These are phyloP conservation scores for Dimargaris cristalligena DNA, from an alignment of 192 early-diverging fungal genomes.

Conservation along the genomic window DNA sequence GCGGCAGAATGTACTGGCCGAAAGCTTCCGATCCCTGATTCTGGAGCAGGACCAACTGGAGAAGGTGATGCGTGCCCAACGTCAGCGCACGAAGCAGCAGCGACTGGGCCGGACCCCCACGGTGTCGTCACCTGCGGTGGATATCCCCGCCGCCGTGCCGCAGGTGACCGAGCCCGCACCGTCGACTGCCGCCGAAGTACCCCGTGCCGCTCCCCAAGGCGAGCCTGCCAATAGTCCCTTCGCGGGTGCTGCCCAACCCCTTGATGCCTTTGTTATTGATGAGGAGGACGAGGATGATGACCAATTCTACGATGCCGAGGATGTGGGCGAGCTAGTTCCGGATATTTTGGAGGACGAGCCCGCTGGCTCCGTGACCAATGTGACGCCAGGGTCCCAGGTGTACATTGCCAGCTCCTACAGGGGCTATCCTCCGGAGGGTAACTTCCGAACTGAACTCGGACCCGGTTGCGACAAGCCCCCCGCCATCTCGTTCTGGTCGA, in stretches of 20 bases:
- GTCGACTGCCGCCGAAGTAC: not conserved
- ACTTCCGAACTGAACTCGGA: slow-evolving; percentile 30
- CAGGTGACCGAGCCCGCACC: slow-evolving; percentile 9
- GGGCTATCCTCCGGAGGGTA: slow-evolving; percentile 6
- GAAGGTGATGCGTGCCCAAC: slow-evolving; percentile 17
- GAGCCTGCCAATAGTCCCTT: not conserved
- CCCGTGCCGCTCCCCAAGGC: not conserved
- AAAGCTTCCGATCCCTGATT: slow-evolving; percentile 23
- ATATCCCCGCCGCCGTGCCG: not conserved
- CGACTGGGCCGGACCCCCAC: not conserved
- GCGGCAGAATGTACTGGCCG: slow-evolving; percentile 27
- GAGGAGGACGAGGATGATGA: slow-evolving; percentile 31
- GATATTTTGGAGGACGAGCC: not conserved
- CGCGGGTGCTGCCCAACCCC: not conserved
- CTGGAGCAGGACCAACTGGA: slow-evolving; percentile 31
- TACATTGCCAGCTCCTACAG: slow-evolving; percentile 1
- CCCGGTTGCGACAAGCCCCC: slow-evolving; percentile 31
- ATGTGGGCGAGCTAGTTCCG: slow-evolving; percentile 21
- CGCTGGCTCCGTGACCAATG: not conserved
- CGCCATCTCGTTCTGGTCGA: slow-evolving; percentile 65
- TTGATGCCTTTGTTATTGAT: slow-evolving; percentile 4
- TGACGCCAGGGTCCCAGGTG: not conserved
- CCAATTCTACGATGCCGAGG: slow-evolving; percentile 52
- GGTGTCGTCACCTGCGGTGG: not conserved
- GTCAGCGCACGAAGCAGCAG: not conserved